Evolutionary conservation across 305 asterid species (phyloP), one percentile per base, ranked within the genome.

Genomic region (Fraxinus latifolia): DNA sequence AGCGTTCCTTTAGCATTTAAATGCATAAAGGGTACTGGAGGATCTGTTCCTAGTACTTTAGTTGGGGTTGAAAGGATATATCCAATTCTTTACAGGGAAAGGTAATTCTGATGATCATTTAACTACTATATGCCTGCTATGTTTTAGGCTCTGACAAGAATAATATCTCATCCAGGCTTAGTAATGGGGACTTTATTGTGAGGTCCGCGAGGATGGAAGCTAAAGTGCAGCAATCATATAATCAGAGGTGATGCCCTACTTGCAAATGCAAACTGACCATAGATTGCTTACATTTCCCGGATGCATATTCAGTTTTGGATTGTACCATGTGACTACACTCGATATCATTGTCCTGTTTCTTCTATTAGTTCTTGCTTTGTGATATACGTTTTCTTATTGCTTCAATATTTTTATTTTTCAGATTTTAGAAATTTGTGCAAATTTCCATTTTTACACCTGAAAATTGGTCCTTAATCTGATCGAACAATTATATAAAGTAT

Each of bases 21-120:
- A 90, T 94, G 91, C 90, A 96, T 96, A 85, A 96, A 91, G 89
- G 89, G 90, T 81, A 83, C 86, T 23, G 99, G 99, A 86, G 99
- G 99, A 78, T 81, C 88, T 76, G 94, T 94, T 77, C 97, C 98
- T 60, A 86, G 91, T 85, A 96, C 99, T 77, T 74, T 94, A 82
- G 88, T 94, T 79, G 97, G 97, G 60, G 83, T 96, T 77, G 89
- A 92, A 84, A 89, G 97, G 92, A 89, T 89, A 79, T 96, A 94
- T 86, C 98, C 97, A 79, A 86, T 96, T 89, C 89, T 93, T 76
- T 92, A 90, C 89, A 81, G 90, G 87, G 97, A 93, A 91, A 96
- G 98, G 99, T 96, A 92, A 79, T 70, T 71, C 80, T 82, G 81
- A 58, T 53, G 42, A 77, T 78, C 68, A 17, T 50, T 72, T 75